Evolutionary conservation across 2,329 filamentous ascomycete genomes (phyloP), one percentile per base, ranked within the genome.

Genomic region (Arthrobotrys pseudoclavata): DNA sequence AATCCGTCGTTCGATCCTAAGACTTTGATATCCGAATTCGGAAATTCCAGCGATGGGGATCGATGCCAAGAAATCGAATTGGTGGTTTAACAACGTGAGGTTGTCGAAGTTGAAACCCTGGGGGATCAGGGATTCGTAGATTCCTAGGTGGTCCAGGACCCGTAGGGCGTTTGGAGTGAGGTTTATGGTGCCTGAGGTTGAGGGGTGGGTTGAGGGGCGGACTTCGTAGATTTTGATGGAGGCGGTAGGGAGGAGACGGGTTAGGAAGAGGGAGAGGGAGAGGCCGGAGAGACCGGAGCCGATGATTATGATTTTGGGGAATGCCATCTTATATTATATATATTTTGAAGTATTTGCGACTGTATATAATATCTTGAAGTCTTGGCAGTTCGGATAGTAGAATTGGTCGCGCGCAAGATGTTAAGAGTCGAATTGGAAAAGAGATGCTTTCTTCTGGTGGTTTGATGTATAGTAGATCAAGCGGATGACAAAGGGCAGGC

Each of bases 91-190:
- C 80, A 87, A 88, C 45, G 86, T 83, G 0, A 89, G 83, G 0
- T 82, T 83, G 1, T 87, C 85, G 76, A 89, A 88, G n/a, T 86
- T 84, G 82, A 85, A 88, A 48, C 86, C 86, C 7, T 85, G 83
- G 0, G 82, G 78, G 6, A 83, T 82, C 61, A 89, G 83, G 1
- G 84, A 83, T 45, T 82, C 78, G 12, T 82, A 81, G 12, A 85
- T 82, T 26, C 84, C 84, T 5, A 87, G 81, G 18, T 82, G 81
- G 31, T 84, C 82, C 3, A 89, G 83, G 2, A 87, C 82, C 1
- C 85, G 83, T 4, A 86, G 82, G 9, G 85, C 85, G 69, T 86
- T 84, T 0, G 86, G 85, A 1, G 85, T 86, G n/a, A 86, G 82
- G 80, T 85, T 86, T 60, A 87, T 83, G 9, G 85, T 83, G 80